Base-by-base conservation (phyloP, 331 rosid genomes). In the Stylosanthes scabra region DNA sequence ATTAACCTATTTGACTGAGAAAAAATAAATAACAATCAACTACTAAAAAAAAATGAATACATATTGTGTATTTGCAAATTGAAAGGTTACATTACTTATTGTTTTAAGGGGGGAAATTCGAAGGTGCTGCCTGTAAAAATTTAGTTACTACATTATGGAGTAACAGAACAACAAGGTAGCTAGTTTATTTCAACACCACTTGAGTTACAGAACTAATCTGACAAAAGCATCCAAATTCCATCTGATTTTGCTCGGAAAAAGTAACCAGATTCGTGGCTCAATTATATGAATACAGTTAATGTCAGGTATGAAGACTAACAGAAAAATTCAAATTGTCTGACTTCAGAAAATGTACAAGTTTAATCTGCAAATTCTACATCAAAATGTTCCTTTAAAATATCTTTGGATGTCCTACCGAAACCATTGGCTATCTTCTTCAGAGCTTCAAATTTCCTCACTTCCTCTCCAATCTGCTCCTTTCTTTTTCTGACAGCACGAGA, bases 381-480 rank as follows among this genome's bases (percentile, higher is more conserved):
- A 16, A 88, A 91, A 78, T 79, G 81, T 73, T 88, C 83, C 81
- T 80, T 80, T n/a, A 84, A 52, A 64, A 88, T 75, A 46, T 47
- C 64, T 61, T 72, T 82, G 8, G 88, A 13, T 9, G 84, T 84
- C 71, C 50, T 82, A 68, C 96, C 91, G 68, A 89, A 91, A 27
- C 93, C 97, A 12, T 74, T 28, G 5, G 84, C 90, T 13, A 91
- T 81, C 78, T 80, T 80, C 51, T 80, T 86, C 92, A 91, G 90
- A 10, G 59, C 85, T 73, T 73, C 70, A 11, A 87, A 86, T 68
- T 87, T 94, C 66, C 0, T 15, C 1, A 66, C 37, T 80, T 89
- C 92, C 45, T 20, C 57, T 42, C 68, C 77, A 46, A 94, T 84
- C 79, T 91, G 99, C n/a, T 87, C 79, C 84, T 83, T 87, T 72